Evolutionary conservation across 2,329 filamentous ascomycete genomes (phyloP).

Genomic region (Botrytis hyacinthi): DNA sequence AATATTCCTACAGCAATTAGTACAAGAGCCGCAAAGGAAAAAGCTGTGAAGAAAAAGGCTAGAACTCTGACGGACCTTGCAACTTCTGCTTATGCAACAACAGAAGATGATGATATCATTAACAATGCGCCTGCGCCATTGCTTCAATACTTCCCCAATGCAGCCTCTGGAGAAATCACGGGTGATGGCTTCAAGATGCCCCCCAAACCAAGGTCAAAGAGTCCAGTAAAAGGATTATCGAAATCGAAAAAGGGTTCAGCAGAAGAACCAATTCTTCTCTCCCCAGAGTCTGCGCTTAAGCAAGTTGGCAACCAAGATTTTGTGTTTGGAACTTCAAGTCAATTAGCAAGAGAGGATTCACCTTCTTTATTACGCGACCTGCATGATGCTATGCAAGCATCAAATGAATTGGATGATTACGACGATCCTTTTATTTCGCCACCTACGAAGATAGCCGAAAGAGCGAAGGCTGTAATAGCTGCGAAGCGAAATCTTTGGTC

Average conservation of each 20-base stretch:
- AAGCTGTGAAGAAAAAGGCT: constrained; percentile 59
- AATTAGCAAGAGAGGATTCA: constrained; percentile 71
- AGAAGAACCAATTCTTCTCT: constrained; percentile 56
- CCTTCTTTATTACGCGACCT: constrained; percentile 63
- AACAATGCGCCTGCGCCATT: constrained; percentile 42
- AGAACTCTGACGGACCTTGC: constrained; percentile 77
- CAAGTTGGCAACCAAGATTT: constrained; percentile 70
- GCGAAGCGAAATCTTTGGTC: constrained; percentile 59
- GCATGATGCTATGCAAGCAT: constrained; percentile 59
- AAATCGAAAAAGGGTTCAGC: constrained; percentile 40
- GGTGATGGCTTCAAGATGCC: constrained; percentile 31
- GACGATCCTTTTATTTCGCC: constrained; percentile 41
- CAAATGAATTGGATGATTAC: constrained; percentile 46
- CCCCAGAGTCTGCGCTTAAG: constrained; percentile 65
- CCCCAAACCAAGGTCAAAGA: constrained; percentile 31
- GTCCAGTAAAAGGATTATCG: constrained; percentile 34
- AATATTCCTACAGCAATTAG: constrained; percentile 26
- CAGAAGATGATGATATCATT: constrained; percentile 38
- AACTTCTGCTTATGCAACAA: constrained; percentile 63
- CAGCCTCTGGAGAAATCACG: constrained; percentile 17
- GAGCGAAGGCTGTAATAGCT: constrained; percentile 17
- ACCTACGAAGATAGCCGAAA: constrained; percentile 21
- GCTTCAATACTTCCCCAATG: constrained; percentile 45
- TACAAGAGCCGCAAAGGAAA: constrained; percentile 7
- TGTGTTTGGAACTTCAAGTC: constrained; percentile 83